phyloP scores from a whole-genome alignment of 768 basidiomycete species.

The Porpolomopsis calyptriformis region DNA sequence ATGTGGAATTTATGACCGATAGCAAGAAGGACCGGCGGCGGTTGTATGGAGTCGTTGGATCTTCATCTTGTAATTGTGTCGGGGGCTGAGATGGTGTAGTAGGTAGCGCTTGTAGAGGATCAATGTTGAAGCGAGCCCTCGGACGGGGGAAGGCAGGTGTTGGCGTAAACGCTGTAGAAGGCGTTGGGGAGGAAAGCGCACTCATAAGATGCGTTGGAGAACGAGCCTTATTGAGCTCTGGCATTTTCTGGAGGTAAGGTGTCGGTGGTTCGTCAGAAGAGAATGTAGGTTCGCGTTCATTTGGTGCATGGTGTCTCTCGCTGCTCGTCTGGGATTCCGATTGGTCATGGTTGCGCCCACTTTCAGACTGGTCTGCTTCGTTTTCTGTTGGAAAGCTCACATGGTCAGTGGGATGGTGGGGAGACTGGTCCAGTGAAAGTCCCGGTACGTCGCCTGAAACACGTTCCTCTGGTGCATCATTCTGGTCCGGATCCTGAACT shows the following conservation, averaged over 20 bases:
- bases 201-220: conserved; percentile 27
- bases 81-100: conserved; percentile 18
- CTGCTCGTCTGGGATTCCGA: conserved; percentile 12
- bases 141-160: conserved; percentile 52
- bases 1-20: conserved; percentile 72
- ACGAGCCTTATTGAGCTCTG: not conserved
- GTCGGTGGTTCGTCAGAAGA: conserved; percentile 50
- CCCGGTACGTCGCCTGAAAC: conserved; percentile 17
- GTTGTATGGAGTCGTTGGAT: conserved; percentile 54
- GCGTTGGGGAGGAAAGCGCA: conserved; percentile 44
- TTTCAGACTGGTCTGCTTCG: not conserved
- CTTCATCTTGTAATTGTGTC: conserved; percentile 16
- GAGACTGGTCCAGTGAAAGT: conserved; percentile 24
- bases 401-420: too few relatives aligned
- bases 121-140: conserved; percentile 46
- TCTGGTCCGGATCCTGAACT: conserved; percentile 16
- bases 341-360: conserved; percentile 6
- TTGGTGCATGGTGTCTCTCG: conserved; percentile 11
- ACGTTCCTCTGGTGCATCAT: not conserved
- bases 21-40: conserved; percentile 76
- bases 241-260: conserved; percentile 21
- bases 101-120: conserved; percentile 22
- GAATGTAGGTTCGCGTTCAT: conserved; percentile 51
- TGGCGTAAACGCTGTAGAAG: conserved; percentile 52
- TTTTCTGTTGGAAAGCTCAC: not conserved